Evolutionary conservation across 352 stramenopile genomes (phyloP).

Genomic region (Blastocystis sp.): DNA sequence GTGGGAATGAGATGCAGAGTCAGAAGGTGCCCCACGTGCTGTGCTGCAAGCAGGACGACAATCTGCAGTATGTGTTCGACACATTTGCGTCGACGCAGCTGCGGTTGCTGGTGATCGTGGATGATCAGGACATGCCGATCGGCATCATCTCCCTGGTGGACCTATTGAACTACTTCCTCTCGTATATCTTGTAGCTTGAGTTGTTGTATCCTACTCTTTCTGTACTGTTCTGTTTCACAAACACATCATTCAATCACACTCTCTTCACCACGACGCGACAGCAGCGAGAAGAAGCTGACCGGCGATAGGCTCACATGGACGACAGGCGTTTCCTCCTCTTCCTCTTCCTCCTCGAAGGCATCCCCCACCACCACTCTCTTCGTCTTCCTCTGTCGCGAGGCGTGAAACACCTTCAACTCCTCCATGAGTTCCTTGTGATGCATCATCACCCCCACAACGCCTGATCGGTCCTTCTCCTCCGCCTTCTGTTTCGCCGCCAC

Average conservation of each 20-base stretch:
- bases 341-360: not conserved
- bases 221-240: slow-evolving; percentile 5
- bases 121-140: slow-evolving; percentile 61
- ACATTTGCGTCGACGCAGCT: slow-evolving; percentile 48
- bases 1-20: not conserved
- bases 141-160: slow-evolving; percentile 59
- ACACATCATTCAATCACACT: not conserved
- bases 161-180: slow-evolving; percentile 54
- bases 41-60: slow-evolving; percentile 59
- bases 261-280: not conserved
- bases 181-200: slow-evolving; percentile 51
- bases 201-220: slow-evolving; percentile 25
- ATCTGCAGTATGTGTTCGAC: slow-evolving; percentile 63
- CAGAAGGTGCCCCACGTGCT: slow-evolving; percentile 41
- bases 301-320: not conserved
- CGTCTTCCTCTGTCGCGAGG: not conserved
- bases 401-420: not conserved
- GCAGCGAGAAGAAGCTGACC: slow-evolving; percentile 8
- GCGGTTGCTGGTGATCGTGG: slow-evolving; percentile 57
- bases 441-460: not conserved
- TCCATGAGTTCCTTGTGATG: not conserved
- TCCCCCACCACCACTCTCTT: not conserved
- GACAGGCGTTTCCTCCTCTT: not conserved
- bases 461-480: not conserved
- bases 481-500: not conserved